phyloP scores from a whole-genome alignment of 495 filamentous ascomycete genomes.

The Hypoxylon subgilvum region DNA sequence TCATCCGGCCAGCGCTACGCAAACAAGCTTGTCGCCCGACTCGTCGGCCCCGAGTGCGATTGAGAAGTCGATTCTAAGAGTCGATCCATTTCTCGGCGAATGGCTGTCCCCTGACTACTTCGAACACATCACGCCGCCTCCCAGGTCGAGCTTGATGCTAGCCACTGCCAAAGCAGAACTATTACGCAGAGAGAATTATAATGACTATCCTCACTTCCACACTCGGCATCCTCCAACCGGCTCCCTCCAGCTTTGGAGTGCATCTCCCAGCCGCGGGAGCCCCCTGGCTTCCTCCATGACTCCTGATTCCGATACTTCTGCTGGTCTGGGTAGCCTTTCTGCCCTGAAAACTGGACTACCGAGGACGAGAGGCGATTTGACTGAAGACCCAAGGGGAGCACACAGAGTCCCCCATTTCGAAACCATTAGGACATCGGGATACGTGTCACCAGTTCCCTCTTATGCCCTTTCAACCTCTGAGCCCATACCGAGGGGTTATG shows the following conservation, averaged over 20 bases:
- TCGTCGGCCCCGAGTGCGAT: constrained; percentile 5
- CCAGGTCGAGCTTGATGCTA: constrained; percentile 82
- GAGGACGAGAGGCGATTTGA: constrained; percentile 26
- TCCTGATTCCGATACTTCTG: constrained; percentile 13
- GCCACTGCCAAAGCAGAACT: constrained; percentile 84
- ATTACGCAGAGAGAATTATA: constrained; percentile 70
- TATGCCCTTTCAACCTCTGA: constrained; percentile 83
- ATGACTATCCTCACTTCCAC: constrained; percentile 52
- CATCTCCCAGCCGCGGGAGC: constrained; percentile 21
- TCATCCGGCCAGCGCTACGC: constrained; percentile 25
- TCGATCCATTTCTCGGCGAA: constrained; percentile 93
- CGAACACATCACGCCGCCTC: constrained; percentile 87
- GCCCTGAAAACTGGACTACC: constrained; percentile 38
- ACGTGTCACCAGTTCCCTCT: constrained; percentile 75
- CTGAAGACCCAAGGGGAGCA: constrained; percentile 19
- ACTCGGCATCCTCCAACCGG: constrained; percentile 38
- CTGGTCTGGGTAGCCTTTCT: constrained; percentile 36
- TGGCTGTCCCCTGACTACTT: constrained; percentile 95
- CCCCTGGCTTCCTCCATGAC: constrained; percentile 14
- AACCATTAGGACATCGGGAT: constrained; percentile 47
- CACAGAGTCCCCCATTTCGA: constrained; percentile 15
- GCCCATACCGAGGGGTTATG: constrained; percentile 84
- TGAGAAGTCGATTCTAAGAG: constrained; percentile 68
- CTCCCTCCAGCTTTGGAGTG: constrained; percentile 50
- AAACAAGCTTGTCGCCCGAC: neutral